Conservation (phyloP, 163 green algal species). For the Trebouxiophyceae sp. region DNA sequence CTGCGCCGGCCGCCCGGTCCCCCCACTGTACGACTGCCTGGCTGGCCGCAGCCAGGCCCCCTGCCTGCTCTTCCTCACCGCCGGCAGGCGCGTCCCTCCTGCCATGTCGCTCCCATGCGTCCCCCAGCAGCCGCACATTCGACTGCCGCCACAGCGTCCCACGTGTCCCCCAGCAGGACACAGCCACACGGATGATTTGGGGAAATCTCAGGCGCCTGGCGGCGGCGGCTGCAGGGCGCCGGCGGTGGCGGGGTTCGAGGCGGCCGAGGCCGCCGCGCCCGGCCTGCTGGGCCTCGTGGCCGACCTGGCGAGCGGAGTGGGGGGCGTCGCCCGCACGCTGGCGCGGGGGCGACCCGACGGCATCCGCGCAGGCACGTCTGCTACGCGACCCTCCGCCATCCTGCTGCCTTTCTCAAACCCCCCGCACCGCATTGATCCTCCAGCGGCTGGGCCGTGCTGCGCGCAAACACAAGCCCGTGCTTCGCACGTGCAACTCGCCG, state of each 20-base stretch:
- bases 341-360: constrained; percentile 3
- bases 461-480: too few species aligned
- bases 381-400: background rate
- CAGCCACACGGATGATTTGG: background rate
- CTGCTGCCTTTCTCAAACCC: background rate
- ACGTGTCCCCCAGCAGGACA: background rate
- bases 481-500: too few species aligned
- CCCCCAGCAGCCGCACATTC: too few species aligned
- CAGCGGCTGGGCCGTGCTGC: too few species aligned
- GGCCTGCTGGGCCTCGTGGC: constrained; percentile 28
- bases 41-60: too few species aligned
- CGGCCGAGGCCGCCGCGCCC: constrained; percentile 7
- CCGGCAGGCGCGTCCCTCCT: background rate
- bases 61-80: background rate
- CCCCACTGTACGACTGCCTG: too few species aligned
- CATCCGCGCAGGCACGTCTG: background rate
- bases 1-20: too few species aligned
- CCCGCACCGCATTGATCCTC: too few species aligned
- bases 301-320: constrained; percentile 18
- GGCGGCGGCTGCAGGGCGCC: constrained; percentile 4
- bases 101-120: background rate
- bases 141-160: too few species aligned
- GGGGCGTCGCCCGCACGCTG: constrained; percentile 10
- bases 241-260: constrained; percentile 20
- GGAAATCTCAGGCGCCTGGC: background rate